Evolutionary conservation across 208 protist species (phyloP), one percentile per base, ranked within the genome.

Genomic region (Herpetomonas muscarum): DNA sequence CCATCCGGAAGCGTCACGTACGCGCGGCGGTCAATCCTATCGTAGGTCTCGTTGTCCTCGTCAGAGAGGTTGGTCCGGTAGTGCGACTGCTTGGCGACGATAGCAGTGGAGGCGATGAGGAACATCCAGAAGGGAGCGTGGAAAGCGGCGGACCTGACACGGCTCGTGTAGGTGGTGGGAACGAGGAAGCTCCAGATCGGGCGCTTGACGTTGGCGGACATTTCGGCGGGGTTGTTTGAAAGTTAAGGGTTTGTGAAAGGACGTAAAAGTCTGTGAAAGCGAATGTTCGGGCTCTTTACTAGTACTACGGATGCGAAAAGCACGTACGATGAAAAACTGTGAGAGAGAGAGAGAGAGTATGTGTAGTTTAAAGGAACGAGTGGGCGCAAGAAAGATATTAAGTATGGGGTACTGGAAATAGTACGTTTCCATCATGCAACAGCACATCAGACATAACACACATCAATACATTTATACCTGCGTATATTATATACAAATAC

Each of bases 1-100:
- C 90, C 90, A 57, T 96, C 87, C 1, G 90, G 90, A 4, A 96
- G 82, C 13, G 84, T 85, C 10, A 96, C 82, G 53, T 94, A 96
- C 5, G 87, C 87, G 19, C 87, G 85, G 47, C 90, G 85, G 55
- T 94, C 78, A 44, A 96, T 93, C 41, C 90, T 55, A 68, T 96
- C 90, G 57, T 62, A 90, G 21, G 90, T 96, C 21, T 73, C 70
- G 21, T 54, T 61, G 17, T 83, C 85, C 62, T 96, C 90, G 52
- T 93, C 86, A 12, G 77, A 65, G 12, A 96, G 77, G 39, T 79
- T 85, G 13, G 65, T 55, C 56, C 90, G 76, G 61, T 94, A 96
- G 76, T 90, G 57, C 5, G 85, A 93, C 74, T 94, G 87, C 67
- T 89, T 87, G 42, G 75, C 69, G 1, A 94, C 37, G 47, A 96